Base-by-base conservation (phyloP, 2,329 filamentous ascomycete species). In the Fusarium zealandicum region DNA sequence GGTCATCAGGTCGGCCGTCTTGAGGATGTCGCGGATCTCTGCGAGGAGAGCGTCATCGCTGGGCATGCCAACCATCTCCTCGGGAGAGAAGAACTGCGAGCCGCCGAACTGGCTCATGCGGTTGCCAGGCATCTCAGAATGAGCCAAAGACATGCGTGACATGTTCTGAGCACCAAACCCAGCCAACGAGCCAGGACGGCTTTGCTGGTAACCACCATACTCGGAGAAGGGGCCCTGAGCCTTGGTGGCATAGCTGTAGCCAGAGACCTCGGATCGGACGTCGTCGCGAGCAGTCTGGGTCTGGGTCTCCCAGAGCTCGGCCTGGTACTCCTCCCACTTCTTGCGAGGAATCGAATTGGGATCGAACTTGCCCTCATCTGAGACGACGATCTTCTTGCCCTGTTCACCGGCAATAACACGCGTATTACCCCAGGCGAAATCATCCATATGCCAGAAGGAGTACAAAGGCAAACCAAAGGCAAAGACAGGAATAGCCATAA, bases 371-470 rank as follows among this genome's bases (percentile, higher is more conserved):
- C 95, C 95, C 78, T 99, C 95, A 73, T 99, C 95, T 2, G 92
- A 91, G 63, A 99, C 89, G 66, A 99, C 86, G 58, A 98, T 80
- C 80, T 97, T 93, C 73, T 92, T 89, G 61, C 95, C 95, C 74
- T 89, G 88, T 73, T 99, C 95, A 72, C 95, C 95, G 7, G 90
- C 95, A 61, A 99, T 92, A 52, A 99, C 86, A 86, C 95, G 93
- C 33, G 95, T 99, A 76, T 97, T 99, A 76, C 95, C 95, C 95
- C 95, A 99, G 68, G 90, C 90, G 84, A 99, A 99, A 77, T 99
- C 95, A 75, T 99, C 95, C 95, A 98, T 98, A 78, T 97, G 85
- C 95, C 95, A 99, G 84, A 99, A 99, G 42, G 93, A 83, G 74
- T 98, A 98, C 22, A 99, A 78, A 1, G 95, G 95, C 37, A 99